Base-by-base conservation (phyloP, 2,329 filamentous ascomycete species). In the Aureobasidium sp. region DNA sequence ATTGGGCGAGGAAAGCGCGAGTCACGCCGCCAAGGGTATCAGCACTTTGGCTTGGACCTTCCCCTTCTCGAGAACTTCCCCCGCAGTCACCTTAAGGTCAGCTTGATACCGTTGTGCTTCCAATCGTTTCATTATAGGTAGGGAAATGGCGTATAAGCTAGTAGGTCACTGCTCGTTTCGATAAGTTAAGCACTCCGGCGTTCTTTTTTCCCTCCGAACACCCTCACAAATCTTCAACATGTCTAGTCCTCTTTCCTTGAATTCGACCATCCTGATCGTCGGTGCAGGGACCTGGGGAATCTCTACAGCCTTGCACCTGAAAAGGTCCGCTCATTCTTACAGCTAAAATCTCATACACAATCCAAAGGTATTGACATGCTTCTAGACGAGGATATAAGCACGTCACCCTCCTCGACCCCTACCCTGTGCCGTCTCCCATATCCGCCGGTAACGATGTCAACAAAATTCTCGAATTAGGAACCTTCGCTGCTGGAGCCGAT, bases 361-460 rank as follows among this genome's bases (percentile, higher is more conserved):
- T 34, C 5, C 7, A 37, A 8, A 39, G 34, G 79, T 80, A 26
- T 72, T 81, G 29, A 76, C 81, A 66, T 73, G 82, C 5, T 76
- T 78, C 26, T 74, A 56, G 79, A 39, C 72, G 76, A 62, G 80
- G 80, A 47, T 81, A 81, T 66, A 74, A 73, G 43, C 74, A 79
- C 63, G 73, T 83, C 61, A 80, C 74, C 5, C 76, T 82, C 5
- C 71, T 83, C 9, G 80, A 82, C 64, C 75, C 75, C 0, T 75
- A 79, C 61, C 71, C 71, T 0, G 74, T 79, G 3, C 78, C 79
- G 1, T 81, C 78, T 5, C 69, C 72, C 9, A 78, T 80, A 56
- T 77, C 78, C 13, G 78, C 79, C 3, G 79, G 78, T 15, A 80
- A 80, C 69, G 79, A 81, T 65, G 71, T 81, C 44, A 80, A 81